Conservation (phyloP, 495 filamentous ascomycete species). For the Glutinoglossum americanum region DNA sequence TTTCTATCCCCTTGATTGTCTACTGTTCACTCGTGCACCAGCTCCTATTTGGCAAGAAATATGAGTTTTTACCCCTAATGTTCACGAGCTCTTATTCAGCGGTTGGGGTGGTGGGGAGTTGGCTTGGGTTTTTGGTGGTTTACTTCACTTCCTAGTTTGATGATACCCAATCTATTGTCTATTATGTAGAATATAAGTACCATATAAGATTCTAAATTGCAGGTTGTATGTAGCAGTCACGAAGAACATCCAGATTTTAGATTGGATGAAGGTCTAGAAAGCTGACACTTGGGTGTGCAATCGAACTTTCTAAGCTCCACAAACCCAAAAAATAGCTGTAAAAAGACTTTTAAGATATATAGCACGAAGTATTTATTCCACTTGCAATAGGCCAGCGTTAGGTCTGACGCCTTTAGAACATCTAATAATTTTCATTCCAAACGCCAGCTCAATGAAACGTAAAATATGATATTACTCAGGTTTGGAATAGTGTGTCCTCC, state of each 20-base stretch:
- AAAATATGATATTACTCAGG: slow-evolving; percentile 8
- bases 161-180: neutral
- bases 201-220: neutral
- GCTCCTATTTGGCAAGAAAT: slow-evolving; percentile 58
- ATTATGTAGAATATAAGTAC: neutral
- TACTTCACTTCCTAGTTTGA: slow-evolving; percentile 46
- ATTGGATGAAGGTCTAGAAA: too few species aligned
- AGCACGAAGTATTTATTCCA: neutral
- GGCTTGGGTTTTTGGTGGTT: slow-evolving; percentile 86
- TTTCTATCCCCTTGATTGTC: slow-evolving; percentile 70
- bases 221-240: neutral
- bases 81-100: slow-evolving; percentile 92
- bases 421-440: neutral
- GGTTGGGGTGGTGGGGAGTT: slow-evolving; percentile 87
- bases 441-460: neutral
- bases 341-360: neutral
- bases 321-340: too few species aligned
- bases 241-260: too few species aligned
- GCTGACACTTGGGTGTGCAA: too few species aligned
- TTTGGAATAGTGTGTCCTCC: slow-evolving; percentile 29
- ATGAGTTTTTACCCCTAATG: slow-evolving; percentile 89
- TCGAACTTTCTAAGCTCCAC: too few species aligned
- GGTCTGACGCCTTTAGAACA: neutral
- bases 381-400: neutral
- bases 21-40: slow-evolving; percentile 76